phyloP scores from a whole-genome alignment of 192 early-diverging fungal species.

The Phlyctochytrium planicorne region DNA sequence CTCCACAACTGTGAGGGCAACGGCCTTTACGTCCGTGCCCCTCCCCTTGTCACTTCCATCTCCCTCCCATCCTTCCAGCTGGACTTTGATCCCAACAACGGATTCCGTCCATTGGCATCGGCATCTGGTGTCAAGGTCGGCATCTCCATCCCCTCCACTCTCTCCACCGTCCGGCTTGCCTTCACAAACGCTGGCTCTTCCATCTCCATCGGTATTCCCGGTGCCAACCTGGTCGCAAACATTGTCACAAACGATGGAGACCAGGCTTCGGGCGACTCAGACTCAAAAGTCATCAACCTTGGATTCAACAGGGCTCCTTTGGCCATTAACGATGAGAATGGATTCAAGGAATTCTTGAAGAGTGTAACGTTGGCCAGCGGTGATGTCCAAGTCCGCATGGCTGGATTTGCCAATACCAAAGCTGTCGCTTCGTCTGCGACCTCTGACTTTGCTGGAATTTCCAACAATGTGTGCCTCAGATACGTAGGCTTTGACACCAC shows the following conservation, averaged over 20 bases:
- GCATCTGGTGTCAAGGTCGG: not conserved
- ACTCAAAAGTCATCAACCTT: not conserved
- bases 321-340: not conserved
- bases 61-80: not conserved
- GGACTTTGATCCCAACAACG: constrained; percentile 3
- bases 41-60: constrained; percentile 1
- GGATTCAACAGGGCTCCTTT: not conserved
- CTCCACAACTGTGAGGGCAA: not conserved
- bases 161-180: not conserved
- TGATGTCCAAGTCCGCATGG: not conserved
- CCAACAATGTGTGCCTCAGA: not conserved
- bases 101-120: not conserved
- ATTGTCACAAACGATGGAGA: not conserved
- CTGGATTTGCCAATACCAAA: not conserved
- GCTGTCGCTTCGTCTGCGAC: not conserved
- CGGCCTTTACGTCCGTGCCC: not conserved
- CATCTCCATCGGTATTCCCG: not conserved
- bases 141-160: not conserved
- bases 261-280: not conserved
- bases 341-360: constrained; percentile 1
- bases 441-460: not conserved
- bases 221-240: not conserved
- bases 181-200: not conserved
- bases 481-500: constrained; percentile 1
- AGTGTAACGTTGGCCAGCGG: not conserved